Conservation (phyloP, 2,329 filamentous ascomycete genomes). For the Ascochyta fabae region DNA sequence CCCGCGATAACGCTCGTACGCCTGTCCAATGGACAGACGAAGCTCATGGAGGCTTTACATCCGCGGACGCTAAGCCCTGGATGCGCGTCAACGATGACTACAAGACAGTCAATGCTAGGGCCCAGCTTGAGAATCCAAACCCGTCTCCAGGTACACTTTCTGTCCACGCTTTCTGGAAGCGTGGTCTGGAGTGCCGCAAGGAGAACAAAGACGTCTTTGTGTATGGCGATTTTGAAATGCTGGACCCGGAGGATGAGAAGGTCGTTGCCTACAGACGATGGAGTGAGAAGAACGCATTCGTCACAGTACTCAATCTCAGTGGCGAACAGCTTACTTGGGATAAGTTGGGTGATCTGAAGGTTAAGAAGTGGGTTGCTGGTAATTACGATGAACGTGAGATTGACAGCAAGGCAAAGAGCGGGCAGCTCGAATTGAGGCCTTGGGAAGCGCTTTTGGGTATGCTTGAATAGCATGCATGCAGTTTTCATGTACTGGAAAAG, state of each 20-base stretch:
- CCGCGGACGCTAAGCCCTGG: slow-evolving; percentile 60
- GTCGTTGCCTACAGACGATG: slow-evolving; percentile 44
- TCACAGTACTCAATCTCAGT: slow-evolving; percentile 45
- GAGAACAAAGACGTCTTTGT: slow-evolving; percentile 66
- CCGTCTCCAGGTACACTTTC: slow-evolving; percentile 47
- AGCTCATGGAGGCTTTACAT: slow-evolving; percentile 67
- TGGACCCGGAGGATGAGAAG: slow-evolving; percentile 55
- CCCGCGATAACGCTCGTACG: slow-evolving; percentile 69
- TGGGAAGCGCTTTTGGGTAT: slow-evolving; percentile 47
- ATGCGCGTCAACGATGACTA: slow-evolving; percentile 67
- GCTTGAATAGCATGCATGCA: slow-evolving; percentile 13
- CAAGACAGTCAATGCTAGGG: slow-evolving; percentile 61
- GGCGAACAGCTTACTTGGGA: slow-evolving; percentile 39
- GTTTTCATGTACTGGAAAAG: background rate
- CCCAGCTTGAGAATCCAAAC: slow-evolving; percentile 52
- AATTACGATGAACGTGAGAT: slow-evolving; percentile 44
- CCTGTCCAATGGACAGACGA: slow-evolving; percentile 71
- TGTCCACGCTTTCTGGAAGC: slow-evolving; percentile 68
- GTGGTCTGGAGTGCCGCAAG: slow-evolving; percentile 62
- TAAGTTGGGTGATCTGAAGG: slow-evolving; percentile 32
- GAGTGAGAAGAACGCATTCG: slow-evolving; percentile 34
- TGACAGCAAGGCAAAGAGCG: slow-evolving; percentile 24
- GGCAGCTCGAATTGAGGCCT: slow-evolving; percentile 35
- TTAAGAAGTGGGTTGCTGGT: slow-evolving; percentile 46
- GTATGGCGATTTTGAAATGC: slow-evolving; percentile 64